Conservation (phyloP, 2,329 filamentous ascomycete species). For the Trichoderma sp. region DNA sequence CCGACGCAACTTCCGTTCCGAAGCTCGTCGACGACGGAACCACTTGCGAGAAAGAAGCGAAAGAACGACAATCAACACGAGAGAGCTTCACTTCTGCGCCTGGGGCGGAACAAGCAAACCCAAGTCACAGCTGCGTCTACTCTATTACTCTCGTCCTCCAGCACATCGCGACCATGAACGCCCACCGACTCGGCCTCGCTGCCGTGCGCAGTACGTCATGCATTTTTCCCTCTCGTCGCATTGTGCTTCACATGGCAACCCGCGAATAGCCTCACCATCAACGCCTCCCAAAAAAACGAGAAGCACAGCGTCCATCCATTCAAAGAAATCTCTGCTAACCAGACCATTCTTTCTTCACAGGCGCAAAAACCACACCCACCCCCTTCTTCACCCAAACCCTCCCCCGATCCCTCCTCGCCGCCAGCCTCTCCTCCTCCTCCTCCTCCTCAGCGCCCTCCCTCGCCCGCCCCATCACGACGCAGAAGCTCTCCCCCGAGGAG, state of each 20-base stretch:
- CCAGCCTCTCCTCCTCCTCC: conserved; percentile 44
- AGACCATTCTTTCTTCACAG: conserved; percentile 30
- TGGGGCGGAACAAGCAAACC: background rate
- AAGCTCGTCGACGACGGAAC: conserved; percentile 31
- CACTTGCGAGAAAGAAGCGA: conserved; percentile 29
- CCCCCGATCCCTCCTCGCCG: conserved; percentile 50
- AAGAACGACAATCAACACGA: background rate
- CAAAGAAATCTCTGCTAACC: too few species aligned
- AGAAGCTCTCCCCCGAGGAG: conserved; percentile 58
- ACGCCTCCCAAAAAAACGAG: background rate
- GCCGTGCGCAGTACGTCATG: conserved; percentile 59
- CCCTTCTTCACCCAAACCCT: conserved; percentile 52
- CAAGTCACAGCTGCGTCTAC: background rate
- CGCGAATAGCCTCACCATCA: conserved; percentile 31
- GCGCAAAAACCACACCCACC: conserved; percentile 47
- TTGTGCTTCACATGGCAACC: conserved; percentile 9
- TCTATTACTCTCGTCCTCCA: background rate
- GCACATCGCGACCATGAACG: conserved; percentile 51
- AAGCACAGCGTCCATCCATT: too few species aligned
- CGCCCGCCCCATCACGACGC: conserved; percentile 56
- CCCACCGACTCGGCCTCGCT: conserved; percentile 60
- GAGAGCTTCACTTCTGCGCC: conserved; percentile 4
- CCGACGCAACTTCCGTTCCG: conserved; percentile 36
- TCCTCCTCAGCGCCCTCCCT: conserved; percentile 9
- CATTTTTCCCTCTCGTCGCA: conserved; percentile 32